Base-by-base conservation (phyloP, 2,329 filamentous ascomycete species). In the Pseudocercospora fuligena region DNA sequence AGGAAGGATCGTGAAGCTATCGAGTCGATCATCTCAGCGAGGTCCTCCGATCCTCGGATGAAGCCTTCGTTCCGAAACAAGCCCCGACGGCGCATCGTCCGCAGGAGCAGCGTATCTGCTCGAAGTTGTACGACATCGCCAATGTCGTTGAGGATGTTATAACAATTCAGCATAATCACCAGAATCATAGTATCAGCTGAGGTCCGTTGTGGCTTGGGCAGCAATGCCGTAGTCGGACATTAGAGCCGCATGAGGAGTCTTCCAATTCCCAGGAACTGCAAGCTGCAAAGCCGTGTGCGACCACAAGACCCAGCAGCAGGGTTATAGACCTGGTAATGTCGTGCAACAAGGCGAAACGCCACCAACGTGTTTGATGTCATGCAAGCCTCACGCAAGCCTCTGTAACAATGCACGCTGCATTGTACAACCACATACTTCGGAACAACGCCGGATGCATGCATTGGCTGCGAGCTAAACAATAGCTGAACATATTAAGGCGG, bases 341-440 rank as follows among this genome's bases (percentile, higher is more conserved):
- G 61, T 67, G 43, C 57, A 31, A 62, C 61, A 31, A 66, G 58
- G 40, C 36, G 47, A n/a, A 58, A 68, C 66, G 69, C 69, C 66
- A 60, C 66, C 56, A 66, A 65, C 65, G 64, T 64, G 59, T 59
- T 66, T 59, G 49, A 66, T 61, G 57, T 64, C 53, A 66, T 56
- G 61, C 49, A 53, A 57, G 25, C 53, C 46, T 21, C 62, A 53
- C 5, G 54, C 33, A 25, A 23, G 31, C 62, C 16, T 27, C 19
- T 46, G 64, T 58, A 33, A 61, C 64, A 62, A 46, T 31, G 46
- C 49, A 62, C 46, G 36, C 25, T 61, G 29, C 21, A 47, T 23
- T 21, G 21, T 64, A 36, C 60, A 46, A 51, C 58, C 25, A 59
- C 56, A 11, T 43, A 25, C 31, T n/a, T 46, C 43, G 61, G 64